A percentile compares a stretch with the other conserved stretches of the same genome.
phyloP scores from a whole-genome alignment of 2,329 filamentous ascomycete species.

The Cytospora leucostoma region DNA sequence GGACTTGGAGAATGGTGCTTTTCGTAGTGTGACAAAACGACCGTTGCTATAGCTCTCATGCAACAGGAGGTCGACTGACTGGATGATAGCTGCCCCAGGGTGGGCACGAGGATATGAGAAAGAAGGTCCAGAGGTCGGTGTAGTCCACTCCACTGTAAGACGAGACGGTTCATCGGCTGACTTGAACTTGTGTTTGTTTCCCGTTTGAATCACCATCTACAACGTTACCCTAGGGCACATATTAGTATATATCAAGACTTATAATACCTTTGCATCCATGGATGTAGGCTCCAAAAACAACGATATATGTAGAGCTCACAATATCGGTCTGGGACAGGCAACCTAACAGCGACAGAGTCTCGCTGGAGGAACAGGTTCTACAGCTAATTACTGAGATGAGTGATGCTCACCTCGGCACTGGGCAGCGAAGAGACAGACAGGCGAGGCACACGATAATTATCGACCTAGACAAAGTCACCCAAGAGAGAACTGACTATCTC shows the following conservation, averaged over 20 bases:
- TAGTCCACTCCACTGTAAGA: constrained; percentile 6
- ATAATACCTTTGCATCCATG: too few relatives aligned
- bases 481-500: too few relatives aligned
- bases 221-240: background rate
- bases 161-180: constrained; percentile 9
- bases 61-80: constrained; percentile 18
- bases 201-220: constrained; percentile 16
- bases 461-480: too few relatives aligned
- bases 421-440: too few relatives aligned
- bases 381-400: too few relatives aligned
- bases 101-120: constrained; percentile 3
- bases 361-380: too few relatives aligned
- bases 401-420: too few relatives aligned
- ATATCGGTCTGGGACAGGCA: too few relatives aligned
- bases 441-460: too few relatives aligned
- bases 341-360: too few relatives aligned
- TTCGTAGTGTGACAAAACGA: constrained; percentile 16
- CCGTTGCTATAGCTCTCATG: constrained; percentile 6
- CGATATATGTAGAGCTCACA: too few relatives aligned
- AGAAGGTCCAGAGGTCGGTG: constrained; percentile 13
- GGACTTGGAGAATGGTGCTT: constrained; percentile 17
- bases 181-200: constrained; percentile 21
- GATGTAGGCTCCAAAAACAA: too few relatives aligned
- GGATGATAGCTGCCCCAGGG: constrained; percentile 10
- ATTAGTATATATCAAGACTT: background rate